Percentiles rank a stretch among this genome's conserved stretches.
Evolutionary conservation across 352 stramenopile species (phyloP).

Genomic region (Pythium aphanidermatum): DNA sequence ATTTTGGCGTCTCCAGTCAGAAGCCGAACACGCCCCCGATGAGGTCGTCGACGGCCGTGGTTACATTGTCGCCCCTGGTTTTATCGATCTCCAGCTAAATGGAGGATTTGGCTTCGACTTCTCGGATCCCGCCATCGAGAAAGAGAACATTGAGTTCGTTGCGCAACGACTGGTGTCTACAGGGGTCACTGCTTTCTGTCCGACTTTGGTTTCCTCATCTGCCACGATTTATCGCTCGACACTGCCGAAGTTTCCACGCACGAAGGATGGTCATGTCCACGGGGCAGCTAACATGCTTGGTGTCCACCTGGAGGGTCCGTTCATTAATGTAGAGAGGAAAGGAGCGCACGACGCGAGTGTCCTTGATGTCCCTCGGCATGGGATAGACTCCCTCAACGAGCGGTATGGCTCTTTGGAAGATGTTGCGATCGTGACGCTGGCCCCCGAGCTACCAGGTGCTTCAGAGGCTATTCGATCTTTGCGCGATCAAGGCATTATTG

Average conservation of each 20-base stretch:
- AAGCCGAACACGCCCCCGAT: slow-evolving; percentile 34
- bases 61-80: slow-evolving; percentile 72
- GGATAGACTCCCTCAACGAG: slow-evolving; percentile 38
- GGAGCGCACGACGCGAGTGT: slow-evolving; percentile 72
- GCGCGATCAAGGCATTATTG: slow-evolving; percentile 33
- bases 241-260: slow-evolving; percentile 40
- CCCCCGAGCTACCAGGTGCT: slow-evolving; percentile 76
- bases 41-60: slow-evolving; percentile 61
- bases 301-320: slow-evolving; percentile 87
- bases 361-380: slow-evolving; percentile 34
- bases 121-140: slow-evolving; percentile 42
- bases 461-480: slow-evolving; percentile 46
- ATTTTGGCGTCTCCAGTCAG: slow-evolving; percentile 34
- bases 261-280: slow-evolving; percentile 21
- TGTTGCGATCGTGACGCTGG: slow-evolving; percentile 81
- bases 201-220: slow-evolving; percentile 83
- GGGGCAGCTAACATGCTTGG: slow-evolving; percentile 70
- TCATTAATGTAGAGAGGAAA: slow-evolving; percentile 76
- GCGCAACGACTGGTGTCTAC: slow-evolving; percentile 41
- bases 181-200: slow-evolving; percentile 83
- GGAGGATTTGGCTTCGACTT: slow-evolving; percentile 86
- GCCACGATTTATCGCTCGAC: slow-evolving; percentile 52
- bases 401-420: slow-evolving; percentile 52
- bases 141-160: slow-evolving; percentile 41
- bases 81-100: slow-evolving; percentile 90